Base-by-base conservation (phyloP, 148 eudicot species). In the Nepenthes gracilis region DNA sequence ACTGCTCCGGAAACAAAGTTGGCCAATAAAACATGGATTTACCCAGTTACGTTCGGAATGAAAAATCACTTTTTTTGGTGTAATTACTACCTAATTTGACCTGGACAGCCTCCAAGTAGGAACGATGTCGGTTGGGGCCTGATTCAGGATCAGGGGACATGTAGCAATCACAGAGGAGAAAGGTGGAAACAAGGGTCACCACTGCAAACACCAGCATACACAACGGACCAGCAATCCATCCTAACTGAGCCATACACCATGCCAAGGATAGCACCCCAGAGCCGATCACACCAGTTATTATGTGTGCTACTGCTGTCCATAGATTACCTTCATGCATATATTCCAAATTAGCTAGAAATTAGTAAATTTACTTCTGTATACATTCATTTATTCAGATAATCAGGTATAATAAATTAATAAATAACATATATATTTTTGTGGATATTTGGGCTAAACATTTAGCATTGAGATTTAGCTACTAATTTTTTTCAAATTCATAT, bases 211-310 rank as follows among this genome's bases (percentile, higher is more conserved):
- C 34, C 11, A 84, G 6, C 77, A 84, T 78, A 13, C 68, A 51
- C 38, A 77, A 11, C 37, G 89, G 83, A 52, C 85, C 89, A 5
- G 78, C 83, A n/a, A 84, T 55, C 89, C 89, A 84, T 49, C 89
- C 89, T 1, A 84, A 67, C 76, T 84, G 89, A 59, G 85, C 83
- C 72, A 81, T 50, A 62, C 81, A 73, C 85, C 89, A 84, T 67
- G 85, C 80, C 38, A 84, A 55, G 1, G 85, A 84, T 36, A 84
- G 67, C 35, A 81, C 85, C 33, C 89, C 89, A 53, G 89, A 78
- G 50, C 89, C 89, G 36, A 84, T 78, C 45, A 84, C 89, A 63
- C 89, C 83, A 9, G 85, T 84, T 66, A 84, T 81, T 74, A 81
- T 76, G 64, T 84, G 89, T 33, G 89, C 89, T 51, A 74, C 83